Conservation (phyloP, 495 filamentous ascomycete genomes). For the Trichodelitschia bisporula region DNA sequence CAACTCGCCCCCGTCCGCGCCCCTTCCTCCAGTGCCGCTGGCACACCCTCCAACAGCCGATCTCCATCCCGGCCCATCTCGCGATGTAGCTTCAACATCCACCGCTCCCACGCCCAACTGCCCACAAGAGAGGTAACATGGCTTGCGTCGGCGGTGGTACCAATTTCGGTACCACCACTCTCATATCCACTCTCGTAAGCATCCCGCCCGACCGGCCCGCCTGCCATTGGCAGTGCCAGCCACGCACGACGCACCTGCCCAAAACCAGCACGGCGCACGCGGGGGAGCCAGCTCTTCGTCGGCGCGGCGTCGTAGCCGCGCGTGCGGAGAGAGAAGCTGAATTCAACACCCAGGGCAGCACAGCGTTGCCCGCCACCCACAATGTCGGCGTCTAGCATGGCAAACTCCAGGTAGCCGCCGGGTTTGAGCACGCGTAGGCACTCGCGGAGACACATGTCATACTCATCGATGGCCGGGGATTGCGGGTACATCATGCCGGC, state of each 20-base stretch:
- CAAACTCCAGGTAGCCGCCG: slow-evolving; percentile 78
- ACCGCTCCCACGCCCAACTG: slow-evolving; percentile 87
- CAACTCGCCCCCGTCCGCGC: slow-evolving; percentile 57
- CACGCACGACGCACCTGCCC: slow-evolving; percentile 61
- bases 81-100: slow-evolving; percentile 65
- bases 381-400: slow-evolving; percentile 67
- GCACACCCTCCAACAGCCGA: slow-evolving; percentile 46
- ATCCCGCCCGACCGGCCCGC: slow-evolving; percentile 12
- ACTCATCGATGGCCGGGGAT: slow-evolving; percentile 38
- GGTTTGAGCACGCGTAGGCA: slow-evolving; percentile 80
- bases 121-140: slow-evolving; percentile 61
- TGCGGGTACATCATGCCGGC: slow-evolving; percentile 5
- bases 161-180: slow-evolving; percentile 35
- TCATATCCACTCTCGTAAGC: slow-evolving; percentile 17
- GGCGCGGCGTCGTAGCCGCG: slow-evolving; percentile 70
- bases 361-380: slow-evolving; percentile 56
- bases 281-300: slow-evolving; percentile 50
- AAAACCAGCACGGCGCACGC: slow-evolving; percentile 53
- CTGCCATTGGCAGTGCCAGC: slow-evolving; percentile 52
- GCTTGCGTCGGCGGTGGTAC: slow-evolving; percentile 48
- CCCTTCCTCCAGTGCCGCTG: slow-evolving; percentile 63
- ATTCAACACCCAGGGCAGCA: slow-evolving; percentile 63
- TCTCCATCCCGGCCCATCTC: slow-evolving; percentile 51
- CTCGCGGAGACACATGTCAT: slow-evolving; percentile 61
- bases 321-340: slow-evolving; percentile 65